Evolutionary conservation across 768 basidiomycete species (phyloP).

Genomic region (Russula virescens): DNA sequence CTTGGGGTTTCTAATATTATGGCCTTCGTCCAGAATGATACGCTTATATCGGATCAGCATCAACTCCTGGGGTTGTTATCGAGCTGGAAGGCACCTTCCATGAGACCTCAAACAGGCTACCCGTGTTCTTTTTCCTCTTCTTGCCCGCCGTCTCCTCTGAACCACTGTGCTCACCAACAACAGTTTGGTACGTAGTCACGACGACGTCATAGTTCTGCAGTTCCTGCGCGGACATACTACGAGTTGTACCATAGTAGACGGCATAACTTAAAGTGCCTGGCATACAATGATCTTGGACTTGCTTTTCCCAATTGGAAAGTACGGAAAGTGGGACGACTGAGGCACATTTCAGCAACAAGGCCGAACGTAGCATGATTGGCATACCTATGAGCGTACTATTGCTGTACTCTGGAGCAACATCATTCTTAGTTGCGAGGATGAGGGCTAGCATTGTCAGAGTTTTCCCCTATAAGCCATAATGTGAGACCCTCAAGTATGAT

Average conservation of each 20-base stretch:
- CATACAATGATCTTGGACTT: constrained; percentile 66
- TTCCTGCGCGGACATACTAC: constrained; percentile 51
- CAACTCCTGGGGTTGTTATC: background rate
- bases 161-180: constrained; percentile 48
- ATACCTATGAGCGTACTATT: constrained; percentile 76
- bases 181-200: constrained; percentile 78
- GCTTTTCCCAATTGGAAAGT: constrained; percentile 84
- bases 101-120: constrained; percentile 56
- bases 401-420: constrained; percentile 49
- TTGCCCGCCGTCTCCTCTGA: constrained; percentile 35
- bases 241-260: constrained; percentile 69
- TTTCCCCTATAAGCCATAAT: constrained; percentile 56
- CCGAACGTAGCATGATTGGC: constrained; percentile 20
- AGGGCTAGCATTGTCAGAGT: constrained; percentile 85
- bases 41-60: constrained; percentile 38
- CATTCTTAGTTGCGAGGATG: constrained; percentile 68
- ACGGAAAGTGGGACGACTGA: constrained; percentile 79
- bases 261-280: constrained; percentile 47
- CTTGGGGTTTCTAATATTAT: constrained; percentile 77
- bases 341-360: background rate
- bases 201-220: constrained; percentile 70
- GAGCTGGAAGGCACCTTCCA: constrained; percentile 61
- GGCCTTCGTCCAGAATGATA: constrained; percentile 84
- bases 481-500: constrained; percentile 13
- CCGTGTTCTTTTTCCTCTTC: constrained; percentile 59